phyloP scores from a whole-genome alignment of 1,139 yeast genomes.

The Lodderomyces theae region DNA sequence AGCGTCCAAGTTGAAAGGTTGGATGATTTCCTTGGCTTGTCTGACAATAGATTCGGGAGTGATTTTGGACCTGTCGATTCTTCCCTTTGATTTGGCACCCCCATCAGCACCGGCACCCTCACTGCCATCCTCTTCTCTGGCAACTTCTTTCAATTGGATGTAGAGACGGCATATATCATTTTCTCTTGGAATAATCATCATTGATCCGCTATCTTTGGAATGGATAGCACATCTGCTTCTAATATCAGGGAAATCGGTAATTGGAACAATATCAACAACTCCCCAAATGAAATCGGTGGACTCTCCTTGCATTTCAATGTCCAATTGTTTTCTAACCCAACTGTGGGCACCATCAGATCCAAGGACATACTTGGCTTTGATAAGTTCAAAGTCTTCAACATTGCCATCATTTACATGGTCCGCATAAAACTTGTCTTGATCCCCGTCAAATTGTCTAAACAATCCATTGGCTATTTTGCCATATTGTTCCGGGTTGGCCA shows the following conservation, averaged over 20 bases:
- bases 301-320: slow-evolving; percentile 30
- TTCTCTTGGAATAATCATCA: slow-evolving; percentile 36
- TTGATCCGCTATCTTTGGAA: slow-evolving; percentile 28
- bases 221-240: slow-evolving; percentile 33
- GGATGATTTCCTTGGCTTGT: slow-evolving; percentile 27
- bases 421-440: slow-evolving; percentile 18
- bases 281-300: slow-evolving; percentile 38
- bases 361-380: slow-evolving; percentile 31
- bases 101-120: slow-evolving; percentile 11
- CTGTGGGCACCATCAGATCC: slow-evolving; percentile 40
- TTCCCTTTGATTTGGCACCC: slow-evolving; percentile 16
- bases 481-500: slow-evolving; percentile 23
- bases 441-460: slow-evolving; percentile 30
- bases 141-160: slow-evolving; percentile 25
- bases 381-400: slow-evolving; percentile 14
- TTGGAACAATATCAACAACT: slow-evolving; percentile 33
- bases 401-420: slow-evolving; percentile 4
- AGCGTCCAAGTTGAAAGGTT: slow-evolving; percentile 29
- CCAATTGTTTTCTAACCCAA: slow-evolving; percentile 29
- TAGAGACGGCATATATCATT: slow-evolving; percentile 30
- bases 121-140: slow-evolving; percentile 13
- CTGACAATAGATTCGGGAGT: slow-evolving; percentile 26
- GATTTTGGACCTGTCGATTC: slow-evolving; percentile 27
- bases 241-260: slow-evolving; percentile 37
- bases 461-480: slow-evolving; percentile 23